Base-by-base conservation (phyloP, 495 filamentous ascomycete genomes). In the Cercophora scortea region DNA sequence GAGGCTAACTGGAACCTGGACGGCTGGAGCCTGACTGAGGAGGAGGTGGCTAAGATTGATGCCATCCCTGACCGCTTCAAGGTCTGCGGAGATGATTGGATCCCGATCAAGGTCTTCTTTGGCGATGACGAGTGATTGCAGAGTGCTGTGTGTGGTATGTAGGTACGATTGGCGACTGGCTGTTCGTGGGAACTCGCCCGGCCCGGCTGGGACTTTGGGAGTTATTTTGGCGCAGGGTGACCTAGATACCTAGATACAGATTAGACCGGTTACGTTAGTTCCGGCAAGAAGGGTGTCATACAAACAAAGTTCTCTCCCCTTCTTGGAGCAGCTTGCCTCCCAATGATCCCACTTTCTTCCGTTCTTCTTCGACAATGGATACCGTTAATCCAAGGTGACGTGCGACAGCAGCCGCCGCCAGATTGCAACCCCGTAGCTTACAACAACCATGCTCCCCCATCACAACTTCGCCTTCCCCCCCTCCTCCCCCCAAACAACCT, bases 61-160 rank as follows among this genome's bases (percentile, higher is more conserved):
- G 75, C 71, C 61, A 67, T 88, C 50, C 78, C 77, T 63, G 80
- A 84, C 54, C 77, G 86, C 50, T 86, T 86, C 71, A 89, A 88
- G 79, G 82, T 88, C 49, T 88, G 83, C 54, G 77, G 74, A 17
- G 86, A 89, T 59, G 57, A 42, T 47, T 88, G 85, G 83, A 62
- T 90, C 61, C 86, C 85, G 3, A 60, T 89, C 33, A 87, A 86
- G 79, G 86, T 92, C 8, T 93, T 93, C 79, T 89, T 89, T 67
- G 89, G 88, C 9, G 87, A 91, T 66, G 89, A 90, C 58, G 87
- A 91, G 52, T 66, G 45, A 55, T 42, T 43, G 41, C 41, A 15
- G 4, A 43, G 36, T 36, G 34, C 7, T 36, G 34, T 36, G 34
- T 36, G 34, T n/a, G 34, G 34, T 36, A 6, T 6, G 34, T 38